These are phyloP conservation scores for Proliferodiscus dingleyae DNA, from an alignment of 2,329 filamentous ascomycete genomes.

Conservation along the genomic window DNA sequence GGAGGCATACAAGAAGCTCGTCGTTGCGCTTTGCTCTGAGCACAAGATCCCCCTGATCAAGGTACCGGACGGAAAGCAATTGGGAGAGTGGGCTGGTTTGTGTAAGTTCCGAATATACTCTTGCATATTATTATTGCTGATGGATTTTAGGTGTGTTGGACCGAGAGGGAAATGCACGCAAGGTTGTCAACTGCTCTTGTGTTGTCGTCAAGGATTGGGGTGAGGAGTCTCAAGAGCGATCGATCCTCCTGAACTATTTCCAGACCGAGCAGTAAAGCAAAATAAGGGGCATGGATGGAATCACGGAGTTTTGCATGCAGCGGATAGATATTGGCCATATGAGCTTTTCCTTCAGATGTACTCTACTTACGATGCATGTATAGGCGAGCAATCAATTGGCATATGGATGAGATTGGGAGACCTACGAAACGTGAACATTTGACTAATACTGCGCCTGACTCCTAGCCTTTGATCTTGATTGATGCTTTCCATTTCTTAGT, in stretches of 20 bases:
- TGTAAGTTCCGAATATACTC: conserved; percentile 63
- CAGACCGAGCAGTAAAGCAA: conserved; percentile 71
- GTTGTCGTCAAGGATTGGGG: conserved; percentile 99
- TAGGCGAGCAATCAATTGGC: conserved; percentile 28
- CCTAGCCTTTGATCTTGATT: neutral
- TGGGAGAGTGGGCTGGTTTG: conserved; percentile 99
- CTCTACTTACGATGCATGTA: conserved; percentile 29
- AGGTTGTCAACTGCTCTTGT: conserved; percentile 99
- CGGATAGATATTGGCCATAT: conserved; percentile 28
- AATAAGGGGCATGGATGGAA: conserved; percentile 18
- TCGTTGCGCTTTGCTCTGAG: conserved; percentile 97
- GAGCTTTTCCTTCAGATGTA: conserved; percentile 28
- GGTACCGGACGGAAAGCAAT: conserved; percentile 98
- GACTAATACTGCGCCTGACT: neutral
- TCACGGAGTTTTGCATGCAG: conserved; percentile 26
- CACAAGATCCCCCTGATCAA: conserved; percentile 99
- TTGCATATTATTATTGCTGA: conserved; percentile 14
- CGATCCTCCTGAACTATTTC: conserved; percentile 99
- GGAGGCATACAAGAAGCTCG: conserved; percentile 99
- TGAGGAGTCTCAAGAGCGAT: conserved; percentile 99
- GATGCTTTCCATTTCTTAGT: neutral
- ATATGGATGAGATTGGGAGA: conserved; percentile 19
- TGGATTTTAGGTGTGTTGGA: conserved; percentile 76
- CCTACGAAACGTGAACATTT: neutral
- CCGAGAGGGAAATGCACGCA: conserved; percentile 98